phyloP scores from a whole-genome alignment of 176 grass and related monocot species.

The Aegilops sharonensis region DNA sequence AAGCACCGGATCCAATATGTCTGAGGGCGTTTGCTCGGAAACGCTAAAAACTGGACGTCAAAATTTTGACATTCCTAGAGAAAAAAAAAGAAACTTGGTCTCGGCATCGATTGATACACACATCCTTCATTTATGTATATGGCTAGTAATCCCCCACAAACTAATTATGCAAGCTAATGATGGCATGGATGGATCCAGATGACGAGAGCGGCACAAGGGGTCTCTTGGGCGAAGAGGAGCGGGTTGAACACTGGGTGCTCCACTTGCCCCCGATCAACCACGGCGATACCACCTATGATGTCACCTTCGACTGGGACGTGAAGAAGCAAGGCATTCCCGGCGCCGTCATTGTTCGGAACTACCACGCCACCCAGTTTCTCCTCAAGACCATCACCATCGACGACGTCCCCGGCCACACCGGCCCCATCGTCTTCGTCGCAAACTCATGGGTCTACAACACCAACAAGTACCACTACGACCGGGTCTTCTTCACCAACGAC shows the following conservation, averaged over 20 bases:
- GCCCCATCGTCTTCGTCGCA: constrained; percentile 22
- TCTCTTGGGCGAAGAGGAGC: not conserved
- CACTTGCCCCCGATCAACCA: not conserved
- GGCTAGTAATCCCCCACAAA: not conserved
- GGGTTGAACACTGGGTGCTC: not conserved
- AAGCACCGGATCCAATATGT: no score
- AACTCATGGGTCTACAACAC: constrained; percentile 39
- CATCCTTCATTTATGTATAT: no score
- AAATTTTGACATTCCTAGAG: no score
- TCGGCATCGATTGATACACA: no score
- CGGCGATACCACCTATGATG: not conserved
- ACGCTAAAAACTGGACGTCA: no score
- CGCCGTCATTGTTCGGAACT: constrained; percentile 31
- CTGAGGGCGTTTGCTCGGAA: no score
- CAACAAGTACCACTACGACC: constrained; percentile 16
- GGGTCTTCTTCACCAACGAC: constrained; percentile 32
- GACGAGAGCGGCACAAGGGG: not conserved
- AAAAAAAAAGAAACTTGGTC: no score
- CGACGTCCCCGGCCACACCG: not conserved
- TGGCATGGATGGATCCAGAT: not conserved
- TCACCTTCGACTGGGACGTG: constrained; percentile 26
- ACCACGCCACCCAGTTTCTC: constrained; percentile 6
- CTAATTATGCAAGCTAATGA: not conserved
- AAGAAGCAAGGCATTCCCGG: constrained; percentile 6
- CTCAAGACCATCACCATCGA: not conserved